Conservation (phyloP, 129 eudicot species). For the Chrysanthemum seticuspe region DNA sequence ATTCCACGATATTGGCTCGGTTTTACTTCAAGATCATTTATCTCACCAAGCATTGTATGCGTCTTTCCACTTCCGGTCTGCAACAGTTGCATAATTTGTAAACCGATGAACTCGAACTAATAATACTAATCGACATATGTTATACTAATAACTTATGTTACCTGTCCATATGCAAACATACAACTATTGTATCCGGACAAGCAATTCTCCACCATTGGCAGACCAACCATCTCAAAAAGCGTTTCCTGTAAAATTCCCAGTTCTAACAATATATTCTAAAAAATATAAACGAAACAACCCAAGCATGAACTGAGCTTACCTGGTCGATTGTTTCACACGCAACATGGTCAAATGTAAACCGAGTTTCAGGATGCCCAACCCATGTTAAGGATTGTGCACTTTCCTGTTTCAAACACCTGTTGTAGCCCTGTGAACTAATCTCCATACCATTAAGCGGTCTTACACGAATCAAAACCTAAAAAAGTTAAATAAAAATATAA, state of each 20-base stretch:
- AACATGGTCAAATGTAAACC: constrained; percentile 89
- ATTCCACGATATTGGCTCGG: constrained; percentile 86
- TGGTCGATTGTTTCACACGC: constrained; percentile 89
- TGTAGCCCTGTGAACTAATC: constrained; percentile 55
- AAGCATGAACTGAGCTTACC: constrained; percentile 31
- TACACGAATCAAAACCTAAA: constrained; percentile 74
- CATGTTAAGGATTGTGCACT: constrained; percentile 76
- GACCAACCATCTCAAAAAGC: constrained; percentile 84
- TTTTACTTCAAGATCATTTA: constrained; percentile 58
- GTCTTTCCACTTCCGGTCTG: constrained; percentile 99
- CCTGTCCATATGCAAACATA: constrained; percentile 98
- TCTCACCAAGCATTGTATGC: constrained; percentile 89
- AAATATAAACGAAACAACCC: background rate
- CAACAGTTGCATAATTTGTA: constrained; percentile 4
- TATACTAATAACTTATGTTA: constrained; percentile 23
- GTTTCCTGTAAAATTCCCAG: constrained; percentile 57
- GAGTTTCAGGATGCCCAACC: constrained; percentile 82
- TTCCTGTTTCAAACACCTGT: constrained; percentile 83
- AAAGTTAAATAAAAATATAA: background rate
- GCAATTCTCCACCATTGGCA: constrained; percentile 97
- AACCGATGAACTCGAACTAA: background rate
- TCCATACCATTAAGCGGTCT: constrained; percentile 77
- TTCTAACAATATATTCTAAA: background rate
- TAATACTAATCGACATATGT: background rate
- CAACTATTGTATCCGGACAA: constrained; percentile 93